Evolutionary conservation across 2,329 filamentous ascomycete species (phyloP).

Genomic region (Penicillium sp.): DNA sequence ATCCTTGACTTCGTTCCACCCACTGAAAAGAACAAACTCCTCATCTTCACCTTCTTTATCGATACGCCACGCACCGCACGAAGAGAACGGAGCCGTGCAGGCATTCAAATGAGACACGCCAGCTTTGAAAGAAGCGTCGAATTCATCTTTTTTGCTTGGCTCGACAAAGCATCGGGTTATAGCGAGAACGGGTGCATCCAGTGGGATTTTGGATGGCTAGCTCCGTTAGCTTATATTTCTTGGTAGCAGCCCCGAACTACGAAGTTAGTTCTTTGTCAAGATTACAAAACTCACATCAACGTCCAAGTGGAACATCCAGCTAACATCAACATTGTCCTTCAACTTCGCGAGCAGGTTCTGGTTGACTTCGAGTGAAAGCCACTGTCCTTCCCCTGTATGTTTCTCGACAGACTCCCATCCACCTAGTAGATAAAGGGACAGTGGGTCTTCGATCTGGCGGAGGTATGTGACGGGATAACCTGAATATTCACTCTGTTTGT

Average conservation of each 20-base stretch:
- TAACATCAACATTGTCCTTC: constrained; percentile 38
- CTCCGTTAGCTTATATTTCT: neutral
- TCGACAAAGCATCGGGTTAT: constrained; percentile 37
- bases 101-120: constrained; percentile 26
- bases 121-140: constrained; percentile 27
- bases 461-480: constrained; percentile 39
- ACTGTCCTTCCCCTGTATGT: constrained; percentile 38
- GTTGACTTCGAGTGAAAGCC: constrained; percentile 45
- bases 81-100: constrained; percentile 26
- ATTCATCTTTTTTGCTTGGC: constrained; percentile 19
- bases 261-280: too few relatives aligned
- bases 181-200: constrained; percentile 30
- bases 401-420: constrained; percentile 45
- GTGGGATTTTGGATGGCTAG: constrained; percentile 19
- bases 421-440: constrained; percentile 45
- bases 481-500: constrained; percentile 39
- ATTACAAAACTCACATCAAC: constrained; percentile 26
- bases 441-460: constrained; percentile 46
- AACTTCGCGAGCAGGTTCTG: constrained; percentile 39
- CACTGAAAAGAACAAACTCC: constrained; percentile 44
- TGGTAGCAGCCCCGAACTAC: neutral
- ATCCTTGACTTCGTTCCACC: constrained; percentile 39
- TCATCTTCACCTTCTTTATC: constrained; percentile 37
- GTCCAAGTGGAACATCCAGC: constrained; percentile 47
- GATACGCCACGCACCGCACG: constrained; percentile 42